A percentile compares a stretch with the other conserved stretches of the same genome.
Evolutionary conservation across 2,329 filamentous ascomycete species (phyloP).

Genomic region (Calonectria pteridis): DNA sequence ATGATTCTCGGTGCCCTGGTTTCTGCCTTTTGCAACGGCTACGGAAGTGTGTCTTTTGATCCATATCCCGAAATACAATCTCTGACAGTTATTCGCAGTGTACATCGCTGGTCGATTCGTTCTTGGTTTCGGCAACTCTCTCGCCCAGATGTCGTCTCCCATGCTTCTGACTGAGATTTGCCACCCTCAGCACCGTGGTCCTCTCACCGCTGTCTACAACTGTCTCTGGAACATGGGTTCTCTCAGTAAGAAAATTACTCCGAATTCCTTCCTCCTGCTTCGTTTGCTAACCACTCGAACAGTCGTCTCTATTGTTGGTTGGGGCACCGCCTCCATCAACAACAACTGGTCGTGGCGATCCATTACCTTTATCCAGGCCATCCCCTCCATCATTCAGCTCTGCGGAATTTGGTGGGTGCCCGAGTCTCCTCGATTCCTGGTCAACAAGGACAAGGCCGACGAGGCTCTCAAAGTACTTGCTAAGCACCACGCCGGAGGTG

Average conservation of each 20-base stretch:
- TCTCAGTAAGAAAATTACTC: constrained; percentile 45
- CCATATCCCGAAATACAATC: background rate
- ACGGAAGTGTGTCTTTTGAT: constrained; percentile 53
- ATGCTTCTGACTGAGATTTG: constrained; percentile 75
- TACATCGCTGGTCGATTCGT: constrained; percentile 55
- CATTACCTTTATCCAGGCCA: constrained; percentile 73
- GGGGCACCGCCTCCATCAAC: constrained; percentile 69
- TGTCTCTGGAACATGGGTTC: constrained; percentile 75
- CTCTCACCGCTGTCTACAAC: constrained; percentile 76
- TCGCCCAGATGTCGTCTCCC: constrained; percentile 74
- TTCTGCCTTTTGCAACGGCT: constrained; percentile 57
- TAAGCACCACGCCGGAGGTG: constrained; percentile 73
- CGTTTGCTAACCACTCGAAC: background rate
- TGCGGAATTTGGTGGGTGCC: constrained; percentile 76
- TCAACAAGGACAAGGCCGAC: constrained; percentile 72
- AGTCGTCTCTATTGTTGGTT: constrained; percentile 72
- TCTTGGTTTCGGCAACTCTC: constrained; percentile 75
- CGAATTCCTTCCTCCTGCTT: no score
- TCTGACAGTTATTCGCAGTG: constrained; percentile 43
- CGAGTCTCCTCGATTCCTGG: constrained; percentile 75
- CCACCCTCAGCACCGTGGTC: constrained; percentile 76
- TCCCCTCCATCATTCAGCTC: constrained; percentile 73
- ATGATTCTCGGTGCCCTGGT: constrained; percentile 60
- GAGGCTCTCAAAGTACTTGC: constrained; percentile 72
- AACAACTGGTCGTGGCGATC: constrained; percentile 77